Base-by-base conservation (phyloP, 2,329 filamentous ascomycete species). In the Aspergillus japonicus region DNA sequence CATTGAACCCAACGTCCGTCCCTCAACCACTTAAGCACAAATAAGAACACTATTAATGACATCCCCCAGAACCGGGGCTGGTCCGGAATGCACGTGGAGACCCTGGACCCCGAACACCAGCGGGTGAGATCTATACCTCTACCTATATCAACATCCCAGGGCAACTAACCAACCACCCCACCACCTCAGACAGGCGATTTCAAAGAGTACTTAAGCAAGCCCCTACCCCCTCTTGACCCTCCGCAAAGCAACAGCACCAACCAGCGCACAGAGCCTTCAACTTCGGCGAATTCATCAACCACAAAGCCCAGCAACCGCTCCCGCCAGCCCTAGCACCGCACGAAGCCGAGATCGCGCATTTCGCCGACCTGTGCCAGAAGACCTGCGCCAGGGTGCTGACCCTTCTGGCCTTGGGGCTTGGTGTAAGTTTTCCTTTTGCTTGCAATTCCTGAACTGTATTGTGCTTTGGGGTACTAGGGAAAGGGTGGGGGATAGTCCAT, bases 71-170 rank as follows among this genome's bases (percentile, higher is more conserved):
- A 98, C 71, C 86, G 87, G 47, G 95, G 94, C 60, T 99, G 93
- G 92, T 86, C 90, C 1, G 87, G 87, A 16, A 93, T 96, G 89
- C 89, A 94, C 69, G 86, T 87, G 12, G 94, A 99, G 78, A 94
- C 89, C 0, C 80, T 98, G 11, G 94, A 98, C 73, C 92, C 93
- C 2, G 86, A 87, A 66, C 87, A 87, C 58, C 92, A 97, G 75
- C 86, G 87, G 75, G 90, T 90, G 81, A 69, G 78, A 57, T 49
- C 29, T 47, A 31, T 29, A 50, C 33, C 14, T 35, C 14, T 4
- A 16, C 33, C 33, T 16, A 8, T n/a, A 6, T 52, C 16, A n/a
- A 31, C 6, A 29, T 2, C 8, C 16, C 39, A 7, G 19, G 3
- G 39, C 33, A 56, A 47, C 52, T 63, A 62, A 59, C 57, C 10